Conservation (phyloP, 768 basidiomycete genomes). For the Podaxis sp. region DNA sequence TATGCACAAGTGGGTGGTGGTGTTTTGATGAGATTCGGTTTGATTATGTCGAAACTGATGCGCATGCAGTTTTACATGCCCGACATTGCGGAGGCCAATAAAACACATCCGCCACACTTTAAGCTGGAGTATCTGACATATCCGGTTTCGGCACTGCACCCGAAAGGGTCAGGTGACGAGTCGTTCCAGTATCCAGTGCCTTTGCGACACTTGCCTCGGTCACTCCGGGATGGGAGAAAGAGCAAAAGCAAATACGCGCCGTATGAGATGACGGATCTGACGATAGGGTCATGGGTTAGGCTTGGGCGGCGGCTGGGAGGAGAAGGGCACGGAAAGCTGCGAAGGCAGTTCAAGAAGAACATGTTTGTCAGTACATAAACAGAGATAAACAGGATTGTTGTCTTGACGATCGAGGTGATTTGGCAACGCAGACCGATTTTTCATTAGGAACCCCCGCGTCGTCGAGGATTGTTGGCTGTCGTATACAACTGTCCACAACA, state of each 20-base stretch:
- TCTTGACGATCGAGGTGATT: constrained; percentile 42
- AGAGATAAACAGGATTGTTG: constrained; percentile 32
- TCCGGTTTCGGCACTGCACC: constrained; percentile 40
- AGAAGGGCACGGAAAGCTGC: constrained; percentile 50
- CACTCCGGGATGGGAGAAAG: constrained; percentile 40
- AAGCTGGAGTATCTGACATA: constrained; percentile 82
- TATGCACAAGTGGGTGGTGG: constrained; percentile 75
- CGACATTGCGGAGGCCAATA: constrained; percentile 45
- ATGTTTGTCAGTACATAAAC: constrained; percentile 66
- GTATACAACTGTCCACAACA: constrained; percentile 20
- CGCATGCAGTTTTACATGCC: constrained; percentile 64
- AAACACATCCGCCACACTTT: constrained; percentile 56
- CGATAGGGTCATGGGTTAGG: constrained; percentile 70
- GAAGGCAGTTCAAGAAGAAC: constrained; percentile 63
- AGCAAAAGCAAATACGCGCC: constrained; percentile 58
- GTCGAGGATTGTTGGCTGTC: constrained; percentile 1
- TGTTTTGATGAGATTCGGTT: constrained; percentile 12
- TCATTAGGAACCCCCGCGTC: constrained; percentile 27
- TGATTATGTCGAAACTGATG: constrained; percentile 15
- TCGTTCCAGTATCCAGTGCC: constrained; percentile 54
- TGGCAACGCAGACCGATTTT: constrained; percentile 32
- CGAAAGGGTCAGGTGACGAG: constrained; percentile 25
- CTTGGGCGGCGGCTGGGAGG: constrained; percentile 65
- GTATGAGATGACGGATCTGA: constrained; percentile 75
- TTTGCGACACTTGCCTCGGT: constrained; percentile 49